Conservation (phyloP, 2,329 filamentous ascomycete species). For the Colletotrichum endophyticum region DNA sequence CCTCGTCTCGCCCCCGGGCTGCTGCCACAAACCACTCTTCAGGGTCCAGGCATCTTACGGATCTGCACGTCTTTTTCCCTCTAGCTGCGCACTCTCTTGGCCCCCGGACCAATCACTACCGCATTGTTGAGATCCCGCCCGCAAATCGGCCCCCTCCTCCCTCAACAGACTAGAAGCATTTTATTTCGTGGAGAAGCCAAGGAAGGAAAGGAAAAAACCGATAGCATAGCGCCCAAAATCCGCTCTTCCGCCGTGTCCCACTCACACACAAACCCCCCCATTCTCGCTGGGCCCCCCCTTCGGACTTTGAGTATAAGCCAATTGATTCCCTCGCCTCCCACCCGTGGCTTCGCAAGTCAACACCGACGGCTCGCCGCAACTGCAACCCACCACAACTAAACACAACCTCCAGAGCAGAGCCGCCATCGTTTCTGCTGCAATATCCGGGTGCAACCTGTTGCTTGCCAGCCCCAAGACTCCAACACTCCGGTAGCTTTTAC, state of each 20-base stretch:
- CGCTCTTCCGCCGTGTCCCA: background rate
- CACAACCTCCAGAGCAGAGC: background rate
- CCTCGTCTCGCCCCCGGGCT: background rate
- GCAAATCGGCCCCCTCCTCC: background rate
- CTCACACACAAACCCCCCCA: background rate
- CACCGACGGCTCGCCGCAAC: background rate
- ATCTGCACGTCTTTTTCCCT: background rate
- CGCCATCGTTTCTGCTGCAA: background rate
- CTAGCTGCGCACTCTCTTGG: background rate
- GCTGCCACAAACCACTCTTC: background rate
- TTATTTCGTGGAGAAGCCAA: slow-evolving; percentile 9
- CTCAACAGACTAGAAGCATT: slow-evolving; percentile 17
- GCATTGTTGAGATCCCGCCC: slow-evolving; percentile 19
- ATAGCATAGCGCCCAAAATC: background rate
- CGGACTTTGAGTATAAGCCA: slow-evolving; percentile 7
- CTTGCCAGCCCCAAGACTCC: background rate
- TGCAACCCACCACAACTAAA: background rate
- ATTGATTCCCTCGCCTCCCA: slow-evolving; percentile 17
- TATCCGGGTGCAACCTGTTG: background rate
- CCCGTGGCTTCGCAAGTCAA: slow-evolving; percentile 13
- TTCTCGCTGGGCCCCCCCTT: background rate
- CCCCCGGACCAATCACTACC: slow-evolving; percentile 5
- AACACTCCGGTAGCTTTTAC: background rate
- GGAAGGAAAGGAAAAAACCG: background rate
- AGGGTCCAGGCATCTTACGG: slow-evolving; percentile 10